phyloP scores from a whole-genome alignment of 257 asterid species.

The Primulina tabacum region DNA sequence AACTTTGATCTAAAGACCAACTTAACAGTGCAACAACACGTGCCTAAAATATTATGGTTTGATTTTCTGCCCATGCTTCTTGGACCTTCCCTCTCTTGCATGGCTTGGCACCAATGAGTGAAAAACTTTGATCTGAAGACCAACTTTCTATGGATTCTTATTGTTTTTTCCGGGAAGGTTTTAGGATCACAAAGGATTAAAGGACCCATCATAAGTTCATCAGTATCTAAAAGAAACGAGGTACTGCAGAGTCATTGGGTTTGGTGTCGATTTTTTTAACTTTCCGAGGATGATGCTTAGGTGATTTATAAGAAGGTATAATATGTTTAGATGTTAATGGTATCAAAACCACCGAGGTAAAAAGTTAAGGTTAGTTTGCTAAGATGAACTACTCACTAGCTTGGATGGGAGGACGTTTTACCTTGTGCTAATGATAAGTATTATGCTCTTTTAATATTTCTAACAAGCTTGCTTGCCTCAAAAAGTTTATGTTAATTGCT shows the following conservation, averaged over 20 bases:
- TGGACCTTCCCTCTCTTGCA: conserved; percentile 11
- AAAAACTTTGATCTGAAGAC: background rate
- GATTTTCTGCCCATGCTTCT: conserved; percentile 15
- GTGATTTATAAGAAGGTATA: background rate
- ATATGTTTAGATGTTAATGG: background rate
- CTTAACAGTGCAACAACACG: conserved; percentile 1
- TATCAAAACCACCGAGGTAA: conserved; percentile 2
- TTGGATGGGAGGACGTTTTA: background rate
- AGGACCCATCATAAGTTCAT: conserved; percentile 3
- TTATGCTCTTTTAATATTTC: conserved; percentile 15
- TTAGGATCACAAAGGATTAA: background rate
- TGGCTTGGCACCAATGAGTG: conserved; percentile 7
- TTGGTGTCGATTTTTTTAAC: background rate
- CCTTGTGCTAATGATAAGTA: conserved; percentile 7
- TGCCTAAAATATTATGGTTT: conserved; percentile 11
- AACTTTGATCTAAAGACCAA: too few species aligned
- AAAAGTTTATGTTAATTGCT: conserved; percentile 5
- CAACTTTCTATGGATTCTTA: background rate
- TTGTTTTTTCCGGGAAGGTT: conserved; percentile 3
- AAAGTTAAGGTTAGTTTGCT: background rate
- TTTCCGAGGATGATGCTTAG: conserved; percentile 5
- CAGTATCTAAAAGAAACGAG: background rate
- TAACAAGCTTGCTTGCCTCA: conserved; percentile 13
- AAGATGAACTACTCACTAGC: conserved; percentile 4
- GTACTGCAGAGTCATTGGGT: background rate